Base-by-base conservation (phyloP, 2,329 filamentous ascomycete species). In the Hypoxylon sp. region DNA sequence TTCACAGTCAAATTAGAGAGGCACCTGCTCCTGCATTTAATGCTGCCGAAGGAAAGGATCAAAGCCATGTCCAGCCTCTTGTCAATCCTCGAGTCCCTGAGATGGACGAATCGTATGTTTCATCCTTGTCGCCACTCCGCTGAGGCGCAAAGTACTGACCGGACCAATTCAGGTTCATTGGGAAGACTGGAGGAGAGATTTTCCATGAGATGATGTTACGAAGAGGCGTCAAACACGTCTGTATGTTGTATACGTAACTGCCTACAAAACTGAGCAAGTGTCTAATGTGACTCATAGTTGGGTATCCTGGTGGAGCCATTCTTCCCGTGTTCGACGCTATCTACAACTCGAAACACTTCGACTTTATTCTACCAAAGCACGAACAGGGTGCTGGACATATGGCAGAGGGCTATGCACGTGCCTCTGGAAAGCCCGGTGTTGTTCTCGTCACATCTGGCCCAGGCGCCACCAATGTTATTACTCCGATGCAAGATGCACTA, bases 121-220 rank as follows among this genome's bases (percentile, higher is more conserved):
- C 25, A 34, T 17, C 8, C 31, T n/a, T n/a, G n/a, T n/a, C 11
- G 23, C 38, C 32, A 11, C 8, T 15, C 20, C 20, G 11, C 16
- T 20, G 30, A 9, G 23, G 26, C 15, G 15, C 19, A 31, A 25
- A 15, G 27, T 13, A 27, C 40, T 63, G 30, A 64, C 51, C 9
- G 9, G 12, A 11, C 3, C 26, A 35, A 35, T 30, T 46, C 61
- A 90, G 87, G 54, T 96, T 97, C 73, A 91, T 97, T 68, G 93
- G 93, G 59, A 93, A 92, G 81, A 96, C 86, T 38, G 93, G 94
- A 69, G 94, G 94, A 69, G 88, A 97, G 74, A 97, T 97, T 65
- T 96, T 97, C 75, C 92, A 97, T 73, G 93, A 97, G 76, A 97
- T 97, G 93, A 97, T 99, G 92, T 81, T 96, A 56, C 83, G 93